These are phyloP conservation scores for Ramularia endophylla DNA, from an alignment of 2,329 filamentous ascomycete species.

Conservation along the genomic window DNA sequence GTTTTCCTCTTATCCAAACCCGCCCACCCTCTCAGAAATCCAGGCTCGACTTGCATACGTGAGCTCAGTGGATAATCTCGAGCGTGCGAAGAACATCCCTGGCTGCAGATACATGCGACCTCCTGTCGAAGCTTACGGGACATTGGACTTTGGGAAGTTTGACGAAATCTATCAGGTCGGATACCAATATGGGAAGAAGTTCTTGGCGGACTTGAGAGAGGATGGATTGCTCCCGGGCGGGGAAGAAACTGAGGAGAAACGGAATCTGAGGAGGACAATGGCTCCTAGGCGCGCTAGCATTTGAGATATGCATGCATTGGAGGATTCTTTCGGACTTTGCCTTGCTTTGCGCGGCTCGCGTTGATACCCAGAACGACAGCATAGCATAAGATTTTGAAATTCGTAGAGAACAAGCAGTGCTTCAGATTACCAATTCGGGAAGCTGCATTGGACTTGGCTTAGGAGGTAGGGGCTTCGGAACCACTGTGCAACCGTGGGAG, in stretches of 20 bases:
- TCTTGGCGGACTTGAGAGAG: conserved; percentile 67
- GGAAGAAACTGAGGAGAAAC: conserved; percentile 47
- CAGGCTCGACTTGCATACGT: conserved; percentile 94
- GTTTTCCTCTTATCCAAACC: conserved; percentile 81
- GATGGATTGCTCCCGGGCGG: conserved; percentile 64
- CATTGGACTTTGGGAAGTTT: conserved; percentile 93
- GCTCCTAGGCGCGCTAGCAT: conserved; percentile 46
- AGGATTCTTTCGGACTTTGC: no score
- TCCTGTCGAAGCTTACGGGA: conserved; percentile 88
- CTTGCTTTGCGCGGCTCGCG: no score
- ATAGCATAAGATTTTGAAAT: no score
- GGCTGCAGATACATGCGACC: conserved; percentile 97
- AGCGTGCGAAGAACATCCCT: conserved; percentile 82
- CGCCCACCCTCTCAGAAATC: conserved; percentile 90
- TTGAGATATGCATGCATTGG: conserved; percentile 21
- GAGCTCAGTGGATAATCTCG: conserved; percentile 86
- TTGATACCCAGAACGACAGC: no score
- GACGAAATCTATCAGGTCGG: conserved; percentile 93
- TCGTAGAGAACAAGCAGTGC: no score
- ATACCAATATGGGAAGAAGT: conserved; percentile 78
- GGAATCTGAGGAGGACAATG: conserved; percentile 48
- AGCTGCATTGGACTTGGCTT: no score
- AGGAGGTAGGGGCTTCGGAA: no score
- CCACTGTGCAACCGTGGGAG: no score
- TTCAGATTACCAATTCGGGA: no score